Evolutionary conservation across 2,329 filamentous ascomycete species (phyloP).

Genomic region (Bipolaris zeicola): DNA sequence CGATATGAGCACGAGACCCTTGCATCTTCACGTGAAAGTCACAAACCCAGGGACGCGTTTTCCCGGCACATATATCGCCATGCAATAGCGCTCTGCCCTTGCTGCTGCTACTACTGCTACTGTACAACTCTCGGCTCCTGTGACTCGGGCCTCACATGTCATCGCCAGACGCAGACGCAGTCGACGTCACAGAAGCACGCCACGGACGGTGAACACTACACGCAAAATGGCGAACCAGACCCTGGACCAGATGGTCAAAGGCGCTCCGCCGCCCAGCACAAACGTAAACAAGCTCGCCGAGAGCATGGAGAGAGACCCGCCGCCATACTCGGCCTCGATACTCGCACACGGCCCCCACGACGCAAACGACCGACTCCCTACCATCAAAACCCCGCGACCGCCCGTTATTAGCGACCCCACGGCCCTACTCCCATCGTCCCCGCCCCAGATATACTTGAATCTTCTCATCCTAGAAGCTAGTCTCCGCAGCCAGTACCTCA

Average conservation of each 20-base stretch:
- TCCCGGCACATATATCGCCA: neutral
- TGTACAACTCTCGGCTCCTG: too few relatives aligned
- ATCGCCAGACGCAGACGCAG: neutral
- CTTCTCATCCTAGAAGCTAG: slow-evolving; percentile 95
- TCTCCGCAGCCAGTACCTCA: slow-evolving; percentile 88
- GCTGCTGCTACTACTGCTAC: too few relatives aligned
- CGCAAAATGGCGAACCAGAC: slow-evolving; percentile 35
- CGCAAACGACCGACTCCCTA: slow-evolving; percentile 50
- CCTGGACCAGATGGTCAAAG: slow-evolving; percentile 91
- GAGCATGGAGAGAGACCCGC: slow-evolving; percentile 17
- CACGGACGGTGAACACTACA: neutral
- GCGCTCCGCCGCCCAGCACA: slow-evolving; percentile 71
- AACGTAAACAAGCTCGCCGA: slow-evolving; percentile 19
- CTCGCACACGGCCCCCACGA: slow-evolving; percentile 28
- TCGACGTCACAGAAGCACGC: neutral
- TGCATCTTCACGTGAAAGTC: slow-evolving; percentile 1
- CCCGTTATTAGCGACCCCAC: slow-evolving; percentile 68
- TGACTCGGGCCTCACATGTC: slow-evolving; percentile 7
- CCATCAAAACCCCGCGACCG: slow-evolving; percentile 44
- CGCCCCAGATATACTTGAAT: slow-evolving; percentile 97
- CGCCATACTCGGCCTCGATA: slow-evolving; percentile 20
- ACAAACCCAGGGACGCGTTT: neutral
- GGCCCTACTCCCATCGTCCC: slow-evolving; percentile 82
- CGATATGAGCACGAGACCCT: slow-evolving; percentile 5
- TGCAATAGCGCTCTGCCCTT: neutral